Base-by-base conservation (phyloP, 2,329 filamentous ascomycete genomes). In the Aureobasidium subglaciale region DNA sequence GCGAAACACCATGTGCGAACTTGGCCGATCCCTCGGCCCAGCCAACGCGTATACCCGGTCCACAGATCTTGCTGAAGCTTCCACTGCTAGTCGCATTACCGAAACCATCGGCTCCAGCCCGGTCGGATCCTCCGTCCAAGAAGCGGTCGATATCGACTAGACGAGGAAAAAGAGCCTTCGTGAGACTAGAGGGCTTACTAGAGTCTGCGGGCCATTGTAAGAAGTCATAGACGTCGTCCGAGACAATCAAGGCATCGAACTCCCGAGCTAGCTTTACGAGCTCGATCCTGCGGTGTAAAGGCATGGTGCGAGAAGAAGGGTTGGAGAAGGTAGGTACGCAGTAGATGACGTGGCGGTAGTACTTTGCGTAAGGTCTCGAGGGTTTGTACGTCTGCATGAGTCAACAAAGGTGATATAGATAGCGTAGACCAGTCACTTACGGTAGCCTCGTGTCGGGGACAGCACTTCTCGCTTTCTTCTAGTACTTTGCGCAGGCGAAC, bases 201-300 rank as follows among this genome's bases (percentile, higher is more conserved):
- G 64, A 56, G 58, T 65, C 67, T 7, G 74, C 63, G 2, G 82
- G 79, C 89, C 90, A 96, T 67, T 91, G 87, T 5, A 97, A 77
- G 61, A 92, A 86, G 68, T 97, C 92, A 67, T 99, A 99, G 9
- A 97, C 90, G 68, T 99, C 93, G 71, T 97, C 92, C 46, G 82
- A 82, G 25, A 96, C 78, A 55, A 96, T 71, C n/a, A 97, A 78
- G 6, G 88, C 89, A 68, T 97, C 85, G 67, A 86, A 83, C 57
- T 84, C 76, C 56, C 92, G 80, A 0, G 92, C 92, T 6, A 96
- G 71, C n/a, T 75, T 74, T 22, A 97, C 83, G 4, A 97, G 78
- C 10, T 75, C 75, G 60, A 84, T 73, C 3, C 93, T 81, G 25
- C 86, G 80, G 16, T 71, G 67, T 3, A 90, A 70, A 13, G 85